Base-by-base conservation (phyloP, 208 protist genomes). In the Leishmania gerbilli region DNA sequence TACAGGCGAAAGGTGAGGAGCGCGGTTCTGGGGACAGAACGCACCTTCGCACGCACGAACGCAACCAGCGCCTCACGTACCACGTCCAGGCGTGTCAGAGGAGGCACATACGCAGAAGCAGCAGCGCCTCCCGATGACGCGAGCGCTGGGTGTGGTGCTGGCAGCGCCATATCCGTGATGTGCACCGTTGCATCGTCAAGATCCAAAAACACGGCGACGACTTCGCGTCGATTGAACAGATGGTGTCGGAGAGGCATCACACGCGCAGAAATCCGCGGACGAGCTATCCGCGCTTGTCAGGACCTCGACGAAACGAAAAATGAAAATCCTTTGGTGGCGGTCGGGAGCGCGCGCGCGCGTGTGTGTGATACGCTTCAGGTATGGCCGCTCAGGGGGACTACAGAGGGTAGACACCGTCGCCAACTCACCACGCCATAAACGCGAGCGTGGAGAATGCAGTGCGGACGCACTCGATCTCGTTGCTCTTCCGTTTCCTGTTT, bases 131-230 rank as follows among this genome's bases (percentile, higher is more conserved):
- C 49, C 47, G 34, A 76, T 34, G 53, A 76, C 17, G 56, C 67
- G 27, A 42, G 34, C 34, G 19, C 34, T 42, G n/a, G 34, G 45
- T 15, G 8, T 2, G 81, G 82, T 19, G 69, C 42, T 2, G 84
- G 88, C 40, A 89, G 79, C 0, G 85, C 91, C 62, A 87, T 53
- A 74, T 94, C 91, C 11, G 76, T 89, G 27, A 67, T 47, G 8
- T 31, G 9, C 1, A 82, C 17, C 4, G 81, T 67, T 49, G 68
- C 51, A 71, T 82, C 71, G 84, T 92, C 89, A 74, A 92, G 79
- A 74, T 91, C 91, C 3, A 92, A 42, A 77, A 95, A 85, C 60
- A 91, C 53, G 49, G 80, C 89, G 37, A 92, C 79, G 19, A 92
- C 80, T 67, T 95, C 89, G 51, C 74, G 72, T 4, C 86, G 72